phyloP scores from a whole-genome alignment of 805 yeast species.

The Hanseniaspora occidentalis region DNA sequence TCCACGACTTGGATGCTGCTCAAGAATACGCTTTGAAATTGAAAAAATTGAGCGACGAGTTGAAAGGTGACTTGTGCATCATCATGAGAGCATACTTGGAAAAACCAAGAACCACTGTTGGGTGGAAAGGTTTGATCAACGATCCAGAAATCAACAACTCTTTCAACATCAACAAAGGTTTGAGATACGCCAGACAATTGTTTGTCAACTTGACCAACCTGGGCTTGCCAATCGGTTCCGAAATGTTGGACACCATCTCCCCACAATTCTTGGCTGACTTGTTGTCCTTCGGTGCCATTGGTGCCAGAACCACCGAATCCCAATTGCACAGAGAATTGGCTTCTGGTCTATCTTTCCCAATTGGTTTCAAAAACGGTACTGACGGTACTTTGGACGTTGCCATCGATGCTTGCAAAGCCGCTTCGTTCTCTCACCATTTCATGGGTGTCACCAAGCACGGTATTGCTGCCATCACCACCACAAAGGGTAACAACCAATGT shows the following conservation, averaged over 20 bases:
- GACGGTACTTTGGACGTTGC: conserved; percentile 92
- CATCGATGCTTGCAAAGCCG: conserved; percentile 86
- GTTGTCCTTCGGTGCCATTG: conserved; percentile 92
- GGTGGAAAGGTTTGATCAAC: conserved; percentile 97
- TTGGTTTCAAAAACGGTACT: conserved; percentile 97
- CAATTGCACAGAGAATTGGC: conserved; percentile 96
- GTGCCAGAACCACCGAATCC: conserved; percentile 98
- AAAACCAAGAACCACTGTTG: conserved; percentile 97
- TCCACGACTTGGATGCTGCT: conserved; percentile 85
- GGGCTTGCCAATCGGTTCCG: conserved; percentile 89
- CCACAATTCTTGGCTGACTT: conserved; percentile 92
- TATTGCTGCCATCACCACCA: conserved; percentile 89
- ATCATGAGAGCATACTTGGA: conserved; percentile 97
- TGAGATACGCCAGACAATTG: conserved; percentile 74
- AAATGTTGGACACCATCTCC: conserved; percentile 95
- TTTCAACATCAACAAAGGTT: conserved; percentile 90
- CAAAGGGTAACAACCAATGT: conserved; percentile 90
- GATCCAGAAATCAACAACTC: conserved; percentile 92
- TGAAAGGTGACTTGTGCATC: conserved; percentile 63
- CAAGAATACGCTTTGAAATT: conserved; percentile 72
- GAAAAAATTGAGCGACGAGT: conserved; percentile 53
- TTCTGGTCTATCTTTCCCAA: conserved; percentile 96
- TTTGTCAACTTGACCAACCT: conserved; percentile 66
- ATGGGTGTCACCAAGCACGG: conserved; percentile 97
- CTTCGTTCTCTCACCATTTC: conserved; percentile 86